These are phyloP conservation scores for Orbilia ellipsospora DNA, from an alignment of 2,329 filamentous ascomycete species.

Conservation along the genomic window DNA sequence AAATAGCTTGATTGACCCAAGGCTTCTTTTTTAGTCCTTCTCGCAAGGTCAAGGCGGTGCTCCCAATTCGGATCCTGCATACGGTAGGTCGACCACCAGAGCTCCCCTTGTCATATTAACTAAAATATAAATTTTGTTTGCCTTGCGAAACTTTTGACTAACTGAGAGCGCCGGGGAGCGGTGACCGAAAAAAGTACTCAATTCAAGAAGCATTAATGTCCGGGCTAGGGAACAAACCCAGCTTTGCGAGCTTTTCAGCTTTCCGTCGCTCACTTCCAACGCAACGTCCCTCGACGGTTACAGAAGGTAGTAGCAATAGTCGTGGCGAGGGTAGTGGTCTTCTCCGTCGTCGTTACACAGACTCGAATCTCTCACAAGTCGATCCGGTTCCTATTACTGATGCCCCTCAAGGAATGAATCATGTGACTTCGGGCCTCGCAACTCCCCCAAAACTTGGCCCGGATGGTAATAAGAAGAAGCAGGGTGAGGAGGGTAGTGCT, in stretches of 20 bases:
- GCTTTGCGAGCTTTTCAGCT: conserved; percentile 43
- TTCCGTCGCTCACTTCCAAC: conserved; percentile 43
- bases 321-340: neutral
- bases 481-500: neutral
- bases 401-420: conserved; percentile 18
- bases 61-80: conserved; percentile 49
- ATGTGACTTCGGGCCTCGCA: conserved; percentile 49
- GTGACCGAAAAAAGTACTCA: conserved; percentile 15
- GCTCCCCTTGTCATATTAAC: neutral
- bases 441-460: conserved; percentile 34
- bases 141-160: neutral
- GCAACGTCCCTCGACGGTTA: conserved; percentile 34
- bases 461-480: conserved; percentile 8
- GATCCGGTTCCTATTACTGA: conserved; percentile 37
- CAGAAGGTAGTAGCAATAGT: neutral
- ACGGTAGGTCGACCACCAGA: conserved; percentile 22
- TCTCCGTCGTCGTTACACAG: conserved; percentile 46
- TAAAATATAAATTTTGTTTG: neutral
- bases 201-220: conserved; percentile 52
- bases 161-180: conserved; percentile 2
- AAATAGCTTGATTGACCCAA: conserved; percentile 30
- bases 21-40: conserved; percentile 25
- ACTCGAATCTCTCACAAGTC: conserved; percentile 37
- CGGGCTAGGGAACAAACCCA: conserved; percentile 45
- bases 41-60: conserved; percentile 46